phyloP scores from a whole-genome alignment of 495 filamentous ascomycete species.

The Aspergillus kassunensis region DNA sequence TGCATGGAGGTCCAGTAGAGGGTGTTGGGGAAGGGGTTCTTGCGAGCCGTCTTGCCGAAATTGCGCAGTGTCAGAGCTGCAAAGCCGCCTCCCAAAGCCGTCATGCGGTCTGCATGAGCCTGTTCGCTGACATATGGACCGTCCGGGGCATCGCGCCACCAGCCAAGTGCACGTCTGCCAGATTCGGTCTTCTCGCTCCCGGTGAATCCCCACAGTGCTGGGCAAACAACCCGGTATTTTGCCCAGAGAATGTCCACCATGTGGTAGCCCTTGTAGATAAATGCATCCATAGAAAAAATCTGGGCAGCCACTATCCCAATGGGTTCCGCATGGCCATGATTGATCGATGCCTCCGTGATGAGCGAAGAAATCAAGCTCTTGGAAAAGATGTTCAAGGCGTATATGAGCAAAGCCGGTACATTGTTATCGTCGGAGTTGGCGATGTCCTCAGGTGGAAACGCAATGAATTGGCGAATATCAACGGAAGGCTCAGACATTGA shows the following conservation, averaged over 20 bases:
- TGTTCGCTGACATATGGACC: slow-evolving; percentile 60
- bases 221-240: slow-evolving; percentile 76
- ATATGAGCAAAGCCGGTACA: slow-evolving; percentile 70
- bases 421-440: slow-evolving; percentile 51
- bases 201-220: slow-evolving; percentile 79
- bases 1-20: slow-evolving; percentile 78
- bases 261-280: slow-evolving; percentile 64
- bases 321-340: slow-evolving; percentile 70
- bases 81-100: slow-evolving; percentile 78
- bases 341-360: slow-evolving; percentile 65
- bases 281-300: slow-evolving; percentile 64
- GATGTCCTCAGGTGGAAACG: slow-evolving; percentile 51
- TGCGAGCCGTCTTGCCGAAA: slow-evolving; percentile 60
- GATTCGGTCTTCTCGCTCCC: slow-evolving; percentile 70
- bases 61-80: slow-evolving; percentile 76
- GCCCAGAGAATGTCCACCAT: slow-evolving; percentile 86
- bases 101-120: slow-evolving; percentile 74
- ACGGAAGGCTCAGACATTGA: slow-evolving; percentile 51
- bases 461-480: slow-evolving; percentile 65
- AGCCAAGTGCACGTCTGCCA: slow-evolving; percentile 69
- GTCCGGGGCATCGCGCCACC: slow-evolving; percentile 54
- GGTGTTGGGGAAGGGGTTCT: slow-evolving; percentile 73
- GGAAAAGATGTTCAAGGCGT: slow-evolving; percentile 75
- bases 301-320: slow-evolving; percentile 72
- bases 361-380: slow-evolving; percentile 76